Evolutionary conservation across 2,329 filamentous ascomycete species (phyloP).

Genomic region (Endocalyx cinctus): DNA sequence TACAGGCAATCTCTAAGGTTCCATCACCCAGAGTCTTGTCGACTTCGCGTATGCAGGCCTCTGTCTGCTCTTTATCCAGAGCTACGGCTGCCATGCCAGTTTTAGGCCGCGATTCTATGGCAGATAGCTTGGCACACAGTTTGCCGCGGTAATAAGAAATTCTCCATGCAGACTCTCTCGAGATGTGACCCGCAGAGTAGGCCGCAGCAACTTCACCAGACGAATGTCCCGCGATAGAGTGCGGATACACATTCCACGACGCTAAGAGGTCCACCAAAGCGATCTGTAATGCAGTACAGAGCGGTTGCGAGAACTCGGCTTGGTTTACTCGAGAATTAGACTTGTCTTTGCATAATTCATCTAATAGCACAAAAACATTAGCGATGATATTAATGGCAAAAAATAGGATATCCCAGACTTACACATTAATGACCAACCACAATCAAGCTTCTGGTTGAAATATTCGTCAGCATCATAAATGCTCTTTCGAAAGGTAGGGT

Average conservation of each 20-base stretch:
- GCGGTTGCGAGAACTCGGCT: constrained; percentile 4
- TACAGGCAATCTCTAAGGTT: constrained; percentile 1
- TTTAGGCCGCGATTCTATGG: neutral
- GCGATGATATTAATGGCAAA: too few species aligned
- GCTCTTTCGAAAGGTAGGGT: neutral
- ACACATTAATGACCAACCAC: neutral
- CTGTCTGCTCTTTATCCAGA: constrained; percentile 4
- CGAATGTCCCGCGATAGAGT: constrained; percentile 4
- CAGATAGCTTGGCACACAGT: neutral
- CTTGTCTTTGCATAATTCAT: neutral
- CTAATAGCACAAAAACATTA: too few species aligned
- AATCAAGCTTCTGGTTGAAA: neutral
- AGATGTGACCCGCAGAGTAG: constrained; percentile 1
- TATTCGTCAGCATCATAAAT: neutral
- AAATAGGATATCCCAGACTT: neutral
- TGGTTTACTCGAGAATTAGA: constrained; percentile 1
- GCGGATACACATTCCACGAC: neutral
- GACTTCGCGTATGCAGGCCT: constrained; percentile 4
- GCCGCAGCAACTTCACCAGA: constrained; percentile 4
- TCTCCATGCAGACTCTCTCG: neutral
- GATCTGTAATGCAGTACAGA: constrained; percentile 2
- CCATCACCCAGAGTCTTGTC: neutral
- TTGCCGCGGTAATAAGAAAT: constrained; percentile 3
- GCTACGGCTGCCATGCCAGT: constrained; percentile 6
- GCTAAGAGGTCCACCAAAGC: constrained; percentile 3